phyloP scores from a whole-genome alignment of 768 basidiomycete genomes.

The Phaffia tasmanica region DNA sequence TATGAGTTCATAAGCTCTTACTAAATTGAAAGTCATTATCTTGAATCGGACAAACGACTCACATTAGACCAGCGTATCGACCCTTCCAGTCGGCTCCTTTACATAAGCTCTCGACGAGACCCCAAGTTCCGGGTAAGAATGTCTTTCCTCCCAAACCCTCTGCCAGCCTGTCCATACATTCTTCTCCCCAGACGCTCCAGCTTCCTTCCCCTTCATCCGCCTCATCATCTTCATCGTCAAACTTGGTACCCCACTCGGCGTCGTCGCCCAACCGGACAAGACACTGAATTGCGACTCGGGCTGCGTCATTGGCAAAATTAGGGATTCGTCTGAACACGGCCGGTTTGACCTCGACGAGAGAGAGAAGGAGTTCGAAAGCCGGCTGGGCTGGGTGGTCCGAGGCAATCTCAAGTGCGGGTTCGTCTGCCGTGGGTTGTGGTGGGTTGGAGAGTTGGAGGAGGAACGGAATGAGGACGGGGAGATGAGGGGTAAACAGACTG shows the following conservation, averaged over 20 bases:
- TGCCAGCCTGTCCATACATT: conserved; percentile 68
- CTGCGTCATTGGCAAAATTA: conserved; percentile 55
- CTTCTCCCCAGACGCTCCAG: conserved; percentile 68
- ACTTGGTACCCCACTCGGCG: conserved; percentile 47
- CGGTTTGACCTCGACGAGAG: conserved; percentile 62
- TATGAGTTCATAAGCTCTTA: background rate
- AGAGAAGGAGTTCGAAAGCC: conserved; percentile 73
- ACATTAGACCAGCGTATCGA: conserved; percentile 75
- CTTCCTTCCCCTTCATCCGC: conserved; percentile 44
- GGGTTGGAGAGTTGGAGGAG: conserved; percentile 33
- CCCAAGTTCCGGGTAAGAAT: conserved; percentile 68
- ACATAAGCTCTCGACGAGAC: conserved; percentile 35
- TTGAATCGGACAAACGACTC: background rate
- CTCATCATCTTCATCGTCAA: conserved; percentile 45
- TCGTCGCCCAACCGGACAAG: conserved; percentile 31
- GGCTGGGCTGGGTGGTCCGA: conserved; percentile 59
- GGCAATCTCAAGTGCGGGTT: conserved; percentile 48
- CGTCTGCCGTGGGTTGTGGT: conserved; percentile 29
- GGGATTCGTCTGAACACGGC: conserved; percentile 74
- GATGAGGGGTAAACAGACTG: conserved; percentile 60
- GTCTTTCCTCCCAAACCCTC: conserved; percentile 59
- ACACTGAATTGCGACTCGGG: conserved; percentile 34
- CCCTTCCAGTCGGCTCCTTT: conserved; percentile 58
- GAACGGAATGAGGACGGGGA: conserved; percentile 57
- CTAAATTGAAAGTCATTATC: background rate